Evolutionary conservation across 495 filamentous ascomycete species (phyloP).

Genomic region (Penicillium arizonense): DNA sequence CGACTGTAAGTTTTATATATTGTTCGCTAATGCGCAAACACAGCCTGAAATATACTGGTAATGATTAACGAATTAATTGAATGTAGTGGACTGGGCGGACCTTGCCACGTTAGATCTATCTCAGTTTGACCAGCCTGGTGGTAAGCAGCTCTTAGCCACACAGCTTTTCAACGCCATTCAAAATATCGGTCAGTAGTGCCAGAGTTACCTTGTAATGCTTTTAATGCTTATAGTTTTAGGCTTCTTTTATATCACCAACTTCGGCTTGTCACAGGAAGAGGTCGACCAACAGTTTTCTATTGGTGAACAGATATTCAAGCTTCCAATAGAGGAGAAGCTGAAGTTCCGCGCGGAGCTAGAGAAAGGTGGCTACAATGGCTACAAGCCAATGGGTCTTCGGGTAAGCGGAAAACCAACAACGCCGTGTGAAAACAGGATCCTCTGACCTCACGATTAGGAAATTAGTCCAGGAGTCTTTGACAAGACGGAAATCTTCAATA

Average conservation of each 20-base stretch:
- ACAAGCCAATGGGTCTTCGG: constrained; percentile 21
- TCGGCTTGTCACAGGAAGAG: constrained; percentile 49
- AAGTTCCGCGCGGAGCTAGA: constrained; percentile 45
- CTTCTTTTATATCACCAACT: constrained; percentile 53
- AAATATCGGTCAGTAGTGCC: constrained; percentile 6
- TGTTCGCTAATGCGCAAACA: background rate
- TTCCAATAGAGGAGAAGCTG: constrained; percentile 50
- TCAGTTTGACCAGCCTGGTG: constrained; percentile 44
- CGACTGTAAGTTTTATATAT: constrained; percentile 25
- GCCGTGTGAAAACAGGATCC: background rate
- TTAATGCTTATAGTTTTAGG: constrained; percentile 1
- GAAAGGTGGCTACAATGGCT: constrained; percentile 44
- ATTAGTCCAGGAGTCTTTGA: constrained; percentile 39
- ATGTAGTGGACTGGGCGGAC: constrained; percentile 46
- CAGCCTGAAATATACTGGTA: background rate
- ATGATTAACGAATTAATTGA: background rate
- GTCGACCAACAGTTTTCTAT: constrained; percentile 53
- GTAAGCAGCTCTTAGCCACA: constrained; percentile 48
- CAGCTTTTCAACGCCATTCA: constrained; percentile 46
- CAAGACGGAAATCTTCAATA: constrained; percentile 56
- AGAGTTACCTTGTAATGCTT: background rate
- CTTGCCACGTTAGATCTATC: constrained; percentile 52
- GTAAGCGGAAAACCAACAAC: background rate
- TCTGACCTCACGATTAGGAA: constrained; percentile 6
- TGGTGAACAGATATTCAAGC: constrained; percentile 44